Percentiles rank a stretch among this genome's conserved stretches.
Evolutionary conservation across 2,329 filamentous ascomycete genomes (phyloP).

Genomic region (Lasiodiplodia citricola): DNA sequence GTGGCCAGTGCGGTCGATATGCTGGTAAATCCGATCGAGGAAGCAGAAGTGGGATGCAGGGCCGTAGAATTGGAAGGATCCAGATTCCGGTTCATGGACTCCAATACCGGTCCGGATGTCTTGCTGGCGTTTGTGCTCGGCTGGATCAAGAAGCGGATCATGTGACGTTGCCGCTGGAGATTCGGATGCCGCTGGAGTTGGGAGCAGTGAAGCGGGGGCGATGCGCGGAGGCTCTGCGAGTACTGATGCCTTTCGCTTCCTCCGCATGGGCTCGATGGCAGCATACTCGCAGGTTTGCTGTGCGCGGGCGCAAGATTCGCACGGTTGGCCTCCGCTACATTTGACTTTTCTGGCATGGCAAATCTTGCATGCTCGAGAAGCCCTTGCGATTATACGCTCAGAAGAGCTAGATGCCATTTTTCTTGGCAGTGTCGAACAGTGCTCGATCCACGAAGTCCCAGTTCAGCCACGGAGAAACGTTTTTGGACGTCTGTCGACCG

Average conservation of each 20-base stretch:
- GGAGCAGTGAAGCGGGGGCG: background rate
- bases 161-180: background rate
- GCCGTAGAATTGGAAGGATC: constrained; percentile 7
- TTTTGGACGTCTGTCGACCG: background rate
- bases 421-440: background rate
- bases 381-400: background rate
- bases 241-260: background rate
- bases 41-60: constrained; percentile 5
- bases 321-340: constrained; percentile 2
- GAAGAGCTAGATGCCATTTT: background rate
- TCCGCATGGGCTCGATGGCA: background rate
- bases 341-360: background rate
- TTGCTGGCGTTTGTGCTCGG: background rate
- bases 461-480: background rate
- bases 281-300: background rate
- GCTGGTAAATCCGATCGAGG: constrained; percentile 3
- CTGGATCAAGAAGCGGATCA: background rate
- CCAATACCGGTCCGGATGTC: constrained; percentile 9
- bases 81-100: background rate
- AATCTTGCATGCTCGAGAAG: background rate
- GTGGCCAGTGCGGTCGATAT: constrained; percentile 6
- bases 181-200: background rate
- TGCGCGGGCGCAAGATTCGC: background rate
- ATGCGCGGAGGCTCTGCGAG: background rate
- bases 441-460: background rate